Percentiles rank a stretch among this genome's conserved stretches.
Conservation (phyloP, 805 yeast genomes). For the Kodamaea kakaduensis region DNA sequence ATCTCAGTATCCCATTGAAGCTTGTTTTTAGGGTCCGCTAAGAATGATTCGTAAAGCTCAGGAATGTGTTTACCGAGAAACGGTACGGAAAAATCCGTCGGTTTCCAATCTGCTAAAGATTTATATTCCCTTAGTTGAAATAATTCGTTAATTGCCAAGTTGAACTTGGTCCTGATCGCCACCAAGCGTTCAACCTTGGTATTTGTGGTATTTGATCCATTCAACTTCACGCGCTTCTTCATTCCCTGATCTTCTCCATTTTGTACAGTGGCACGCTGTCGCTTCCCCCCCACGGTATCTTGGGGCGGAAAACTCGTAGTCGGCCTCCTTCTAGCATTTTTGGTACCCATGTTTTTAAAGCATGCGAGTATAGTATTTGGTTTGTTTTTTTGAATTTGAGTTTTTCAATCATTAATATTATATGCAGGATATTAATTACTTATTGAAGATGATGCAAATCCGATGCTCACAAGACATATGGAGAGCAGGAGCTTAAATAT, state of each 20-base stretch:
- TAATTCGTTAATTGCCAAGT: conserved; percentile 52
- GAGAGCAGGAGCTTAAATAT: too few relatives aligned
- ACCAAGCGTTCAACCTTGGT: conserved; percentile 29
- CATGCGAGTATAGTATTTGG: too few relatives aligned
- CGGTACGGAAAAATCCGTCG: conserved; percentile 34
- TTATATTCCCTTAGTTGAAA: conserved; percentile 61
- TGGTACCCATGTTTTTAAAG: conserved; percentile 8
- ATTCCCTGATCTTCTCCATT: conserved; percentile 1
- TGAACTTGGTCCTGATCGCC: conserved; percentile 43
- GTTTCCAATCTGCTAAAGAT: conserved; percentile 61
- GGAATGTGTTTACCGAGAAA: conserved; percentile 23
- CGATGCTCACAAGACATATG: too few relatives aligned
- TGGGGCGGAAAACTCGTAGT: conserved; percentile 1
- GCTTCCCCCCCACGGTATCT: conserved; percentile 5
- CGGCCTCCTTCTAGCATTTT: conserved; percentile 10
- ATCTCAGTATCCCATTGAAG: conserved; percentile 32
- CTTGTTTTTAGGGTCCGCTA: conserved; percentile 22
- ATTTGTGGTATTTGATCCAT: conserved; percentile 1
- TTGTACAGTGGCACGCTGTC: not conserved
- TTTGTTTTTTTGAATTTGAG: conserved; percentile 10
- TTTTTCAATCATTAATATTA: conserved; percentile 1
- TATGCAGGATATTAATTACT: conserved; percentile 7
- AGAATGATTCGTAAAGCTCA: conserved; percentile 30
- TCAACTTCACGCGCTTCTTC: conserved; percentile 2
- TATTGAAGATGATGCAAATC: too few relatives aligned